Conservation (phyloP, 1,139 yeast genomes). For the Saccharomyces hybrid region DNA sequence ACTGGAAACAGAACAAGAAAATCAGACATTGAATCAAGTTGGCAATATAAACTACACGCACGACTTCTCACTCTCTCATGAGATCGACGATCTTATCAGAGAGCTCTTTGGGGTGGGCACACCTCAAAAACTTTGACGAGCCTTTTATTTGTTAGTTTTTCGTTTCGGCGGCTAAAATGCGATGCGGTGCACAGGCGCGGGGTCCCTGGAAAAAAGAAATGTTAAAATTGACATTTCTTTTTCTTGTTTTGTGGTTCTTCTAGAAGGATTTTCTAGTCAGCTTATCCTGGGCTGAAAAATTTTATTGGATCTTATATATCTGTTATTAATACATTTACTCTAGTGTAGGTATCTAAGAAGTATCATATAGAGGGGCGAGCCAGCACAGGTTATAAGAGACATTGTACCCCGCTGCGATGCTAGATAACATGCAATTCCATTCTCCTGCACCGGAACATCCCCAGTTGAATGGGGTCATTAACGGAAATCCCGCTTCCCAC, state of each 20-base stretch:
- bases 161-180: not conserved
- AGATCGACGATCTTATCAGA: conserved; percentile 31
- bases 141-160: not conserved
- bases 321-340: not conserved
- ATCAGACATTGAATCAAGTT: conserved; percentile 20
- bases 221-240: not conserved
- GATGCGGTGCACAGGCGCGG: conserved; percentile 1
- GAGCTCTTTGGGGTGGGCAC: conserved; percentile 25
- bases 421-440: not conserved
- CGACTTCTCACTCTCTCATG: conserved; percentile 32
- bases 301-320: not conserved
- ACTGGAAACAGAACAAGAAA: conserved; percentile 19
- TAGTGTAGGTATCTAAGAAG: not conserved
- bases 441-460: conserved; percentile 13
- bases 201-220: not conserved
- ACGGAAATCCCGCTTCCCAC: not conserved
- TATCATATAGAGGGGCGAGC: too few relatives aligned
- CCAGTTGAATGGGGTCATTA: conserved; percentile 5
- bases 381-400: not conserved
- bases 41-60: conserved; percentile 25
- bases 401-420: not conserved
- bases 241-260: not conserved
- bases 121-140: not conserved
- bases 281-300: not conserved
- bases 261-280: not conserved